A percentile compares a stretch with the other conserved stretches of the same genome.
phyloP scores from a whole-genome alignment of 2,329 filamentous ascomycete genomes.

The Drechslerella stenobrocha region DNA sequence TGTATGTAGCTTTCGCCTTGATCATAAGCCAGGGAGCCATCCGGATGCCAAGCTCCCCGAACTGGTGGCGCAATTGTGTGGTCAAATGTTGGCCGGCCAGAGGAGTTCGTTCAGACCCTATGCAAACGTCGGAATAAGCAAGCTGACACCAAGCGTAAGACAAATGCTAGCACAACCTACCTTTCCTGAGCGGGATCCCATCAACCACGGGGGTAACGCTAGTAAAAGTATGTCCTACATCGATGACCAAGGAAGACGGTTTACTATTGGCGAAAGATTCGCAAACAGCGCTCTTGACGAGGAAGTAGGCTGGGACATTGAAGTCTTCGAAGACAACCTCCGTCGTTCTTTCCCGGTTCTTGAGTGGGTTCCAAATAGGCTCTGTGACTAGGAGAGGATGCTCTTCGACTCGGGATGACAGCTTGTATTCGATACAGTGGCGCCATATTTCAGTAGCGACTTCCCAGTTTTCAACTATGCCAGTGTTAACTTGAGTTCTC shows the following conservation, averaged over 20 bases:
- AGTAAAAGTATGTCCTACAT: constrained; percentile 84
- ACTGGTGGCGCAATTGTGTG: constrained; percentile 72
- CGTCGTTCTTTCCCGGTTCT: constrained; percentile 88
- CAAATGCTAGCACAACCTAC: constrained; percentile 4
- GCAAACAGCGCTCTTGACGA: constrained; percentile 84
- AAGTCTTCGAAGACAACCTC: constrained; percentile 97
- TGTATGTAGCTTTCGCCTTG: constrained; percentile 82
- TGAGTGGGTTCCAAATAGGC: constrained; percentile 84
- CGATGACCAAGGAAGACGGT: constrained; percentile 86
- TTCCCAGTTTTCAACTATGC: constrained; percentile 91
- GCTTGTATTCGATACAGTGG: constrained; percentile 81
- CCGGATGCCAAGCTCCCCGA: constrained; percentile 49
- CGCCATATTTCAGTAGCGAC: constrained; percentile 87
- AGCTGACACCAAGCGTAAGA: not conserved
- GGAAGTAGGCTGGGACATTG: constrained; percentile 92
- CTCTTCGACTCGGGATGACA: constrained; percentile 82
- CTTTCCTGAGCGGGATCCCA: constrained; percentile 86
- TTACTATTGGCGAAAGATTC: constrained; percentile 82
- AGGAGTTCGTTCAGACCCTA: constrained; percentile 72
- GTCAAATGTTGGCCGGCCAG: constrained; percentile 89
- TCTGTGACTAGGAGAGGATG: constrained; percentile 92
- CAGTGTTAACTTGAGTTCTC: constrained; percentile 10
- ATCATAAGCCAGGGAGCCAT: constrained; percentile 85
- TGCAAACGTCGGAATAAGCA: constrained; percentile 8
- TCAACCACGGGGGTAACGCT: constrained; percentile 91